Percentiles rank a stretch among this genome's conserved stretches.
phyloP scores from a whole-genome alignment of 2,329 filamentous ascomycete species.

The Curvularia lunata region DNA sequence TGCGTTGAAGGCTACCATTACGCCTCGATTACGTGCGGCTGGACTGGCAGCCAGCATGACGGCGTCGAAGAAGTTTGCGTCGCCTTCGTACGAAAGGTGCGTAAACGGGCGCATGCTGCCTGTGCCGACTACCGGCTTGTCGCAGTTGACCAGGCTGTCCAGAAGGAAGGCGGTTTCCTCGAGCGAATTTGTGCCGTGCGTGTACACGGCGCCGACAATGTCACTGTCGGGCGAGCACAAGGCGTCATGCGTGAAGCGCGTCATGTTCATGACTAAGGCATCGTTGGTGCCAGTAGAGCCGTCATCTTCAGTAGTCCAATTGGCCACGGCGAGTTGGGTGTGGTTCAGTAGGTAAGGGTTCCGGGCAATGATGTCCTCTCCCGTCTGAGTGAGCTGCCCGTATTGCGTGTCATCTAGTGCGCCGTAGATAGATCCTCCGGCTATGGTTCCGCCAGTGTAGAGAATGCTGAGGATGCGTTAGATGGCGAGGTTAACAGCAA shows the following conservation, averaged over 20 bases:
- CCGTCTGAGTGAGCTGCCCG: slow-evolving; percentile 29
- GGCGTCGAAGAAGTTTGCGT: slow-evolving; percentile 40
- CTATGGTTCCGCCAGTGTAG: slow-evolving; percentile 38
- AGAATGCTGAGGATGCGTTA: slow-evolving; percentile 21
- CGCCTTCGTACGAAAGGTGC: slow-evolving; percentile 34
- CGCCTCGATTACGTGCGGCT: slow-evolving; percentile 28
- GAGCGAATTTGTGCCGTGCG: slow-evolving; percentile 39
- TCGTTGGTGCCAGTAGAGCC: slow-evolving; percentile 38
- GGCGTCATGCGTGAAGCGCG: slow-evolving; percentile 35
- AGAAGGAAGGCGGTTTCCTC: slow-evolving; percentile 41
- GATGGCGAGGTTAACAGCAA: not conserved
- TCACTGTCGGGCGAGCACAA: slow-evolving; percentile 38
- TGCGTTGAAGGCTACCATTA: slow-evolving; percentile 39
- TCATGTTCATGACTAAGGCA: slow-evolving; percentile 43
- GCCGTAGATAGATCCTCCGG: slow-evolving; percentile 35
- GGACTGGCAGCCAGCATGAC: slow-evolving; percentile 34
- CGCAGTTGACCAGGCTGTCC: slow-evolving; percentile 36
- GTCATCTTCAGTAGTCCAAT: slow-evolving; percentile 29
- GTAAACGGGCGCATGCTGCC: slow-evolving; percentile 39
- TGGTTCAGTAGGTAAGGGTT: slow-evolving; percentile 39
- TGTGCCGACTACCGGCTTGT: slow-evolving; percentile 35
- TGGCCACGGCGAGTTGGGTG: slow-evolving; percentile 39
- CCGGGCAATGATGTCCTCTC: slow-evolving; percentile 35
- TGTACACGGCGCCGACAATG: slow-evolving; percentile 38
- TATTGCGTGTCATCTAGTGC: slow-evolving; percentile 41